These are phyloP conservation scores for Gynostemma pentaphyllum DNA, from an alignment of 306 rosid genomes.

Conservation along the genomic window DNA sequence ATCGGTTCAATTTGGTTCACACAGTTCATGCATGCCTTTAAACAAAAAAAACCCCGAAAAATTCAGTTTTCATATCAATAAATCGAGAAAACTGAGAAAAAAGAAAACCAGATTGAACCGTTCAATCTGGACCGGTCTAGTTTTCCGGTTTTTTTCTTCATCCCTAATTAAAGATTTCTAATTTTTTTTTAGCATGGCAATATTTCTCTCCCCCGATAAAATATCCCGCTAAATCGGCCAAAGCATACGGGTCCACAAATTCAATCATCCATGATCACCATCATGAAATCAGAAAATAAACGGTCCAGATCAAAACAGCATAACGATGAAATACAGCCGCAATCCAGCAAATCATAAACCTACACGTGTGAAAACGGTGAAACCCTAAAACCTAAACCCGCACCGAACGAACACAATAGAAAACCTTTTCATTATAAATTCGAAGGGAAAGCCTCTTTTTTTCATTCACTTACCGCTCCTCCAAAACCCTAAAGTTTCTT, in stretches of 20 bases:
- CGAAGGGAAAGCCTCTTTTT: neutral
- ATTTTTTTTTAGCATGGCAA: too few relatives aligned
- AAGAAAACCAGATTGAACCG: too few relatives aligned
- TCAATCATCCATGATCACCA: neutral
- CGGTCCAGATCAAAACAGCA: neutral
- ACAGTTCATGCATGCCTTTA: too few relatives aligned
- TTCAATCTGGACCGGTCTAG: too few relatives aligned
- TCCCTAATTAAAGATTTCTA: too few relatives aligned
- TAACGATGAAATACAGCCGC: neutral
- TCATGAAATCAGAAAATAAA: neutral
- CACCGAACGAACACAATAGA: neutral
- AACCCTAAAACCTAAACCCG: constrained; percentile 9
- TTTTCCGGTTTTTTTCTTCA: too few relatives aligned
- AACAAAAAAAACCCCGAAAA: too few relatives aligned
- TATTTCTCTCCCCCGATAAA: too few relatives aligned
- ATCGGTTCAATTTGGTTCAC: too few relatives aligned
- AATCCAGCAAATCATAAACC: neutral
- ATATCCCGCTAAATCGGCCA: neutral
- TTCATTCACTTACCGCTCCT: neutral
- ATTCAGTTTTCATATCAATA: too few relatives aligned
- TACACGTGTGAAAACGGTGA: neutral
- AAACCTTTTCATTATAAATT: neutral
- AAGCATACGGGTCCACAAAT: neutral
- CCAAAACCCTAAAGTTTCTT: constrained; percentile 7
- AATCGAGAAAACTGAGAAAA: too few relatives aligned